Percentiles rank a stretch among this genome's conserved stretches.
Evolutionary conservation across 192 early-diverging fungal species (phyloP).

Genomic region (Coemansia sp.): DNA sequence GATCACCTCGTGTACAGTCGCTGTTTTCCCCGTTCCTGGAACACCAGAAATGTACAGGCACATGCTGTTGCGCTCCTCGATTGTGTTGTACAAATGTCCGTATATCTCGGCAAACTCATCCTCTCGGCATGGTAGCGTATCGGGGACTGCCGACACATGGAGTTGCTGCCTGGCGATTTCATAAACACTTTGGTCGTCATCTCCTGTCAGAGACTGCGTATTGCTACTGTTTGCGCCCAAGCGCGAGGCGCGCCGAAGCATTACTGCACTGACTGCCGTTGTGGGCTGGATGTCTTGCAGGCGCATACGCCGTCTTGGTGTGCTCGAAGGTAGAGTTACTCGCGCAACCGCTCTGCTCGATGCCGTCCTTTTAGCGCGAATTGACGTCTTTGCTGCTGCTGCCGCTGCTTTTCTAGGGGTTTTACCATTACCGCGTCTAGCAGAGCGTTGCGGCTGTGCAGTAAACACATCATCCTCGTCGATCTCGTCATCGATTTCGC

Average conservation of each 20-base stretch:
- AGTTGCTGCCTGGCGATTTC: constrained; percentile 72
- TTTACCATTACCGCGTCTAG: neutral
- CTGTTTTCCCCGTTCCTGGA: constrained; percentile 97
- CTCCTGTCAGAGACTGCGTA: neutral
- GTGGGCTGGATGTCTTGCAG: constrained; percentile 43
- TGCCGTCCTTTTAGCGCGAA: constrained; percentile 5
- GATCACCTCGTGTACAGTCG: constrained; percentile 86
- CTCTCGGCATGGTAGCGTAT: constrained; percentile 91
- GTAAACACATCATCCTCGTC: constrained; percentile 5
- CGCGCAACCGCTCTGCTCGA: neutral
- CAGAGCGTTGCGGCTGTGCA: neutral
- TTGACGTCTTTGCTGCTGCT: constrained; percentile 7
- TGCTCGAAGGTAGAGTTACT: constrained; percentile 5
- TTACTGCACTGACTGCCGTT: constrained; percentile 25
- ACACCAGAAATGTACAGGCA: constrained; percentile 96
- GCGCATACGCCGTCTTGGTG: constrained; percentile 27
- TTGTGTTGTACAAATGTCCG: constrained; percentile 68
- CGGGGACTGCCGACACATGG: constrained; percentile 88
- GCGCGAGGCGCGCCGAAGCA: constrained; percentile 26
- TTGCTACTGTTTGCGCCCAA: constrained; percentile 10
- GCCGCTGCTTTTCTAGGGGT: constrained; percentile 8
- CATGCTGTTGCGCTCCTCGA: constrained; percentile 79
- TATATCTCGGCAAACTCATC: constrained; percentile 84
- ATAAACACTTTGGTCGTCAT: constrained; percentile 51
- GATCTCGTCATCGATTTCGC: constrained; percentile 10